phyloP scores from a whole-genome alignment of 805 yeast genomes.

The Diddensiella santjacobensis region DNA sequence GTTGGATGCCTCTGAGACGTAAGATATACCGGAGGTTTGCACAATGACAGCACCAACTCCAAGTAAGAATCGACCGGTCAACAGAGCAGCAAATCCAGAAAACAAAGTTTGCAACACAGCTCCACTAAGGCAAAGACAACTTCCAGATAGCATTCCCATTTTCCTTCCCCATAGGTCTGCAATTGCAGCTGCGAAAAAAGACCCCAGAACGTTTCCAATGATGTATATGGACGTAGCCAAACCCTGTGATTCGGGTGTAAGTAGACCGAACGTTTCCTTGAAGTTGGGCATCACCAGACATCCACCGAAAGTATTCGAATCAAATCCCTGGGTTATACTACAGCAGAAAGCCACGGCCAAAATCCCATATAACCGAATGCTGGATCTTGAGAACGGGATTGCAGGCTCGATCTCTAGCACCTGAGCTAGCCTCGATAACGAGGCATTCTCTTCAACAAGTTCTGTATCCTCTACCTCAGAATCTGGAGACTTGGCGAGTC shows the following conservation, averaged over 20 bases:
- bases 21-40: constrained; percentile 13
- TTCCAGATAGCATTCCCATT: constrained; percentile 6
- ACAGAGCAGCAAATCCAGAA: background rate
- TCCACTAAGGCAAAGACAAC: constrained; percentile 4
- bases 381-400: constrained; percentile 2
- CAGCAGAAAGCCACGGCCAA: constrained; percentile 9
- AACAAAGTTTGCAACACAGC: background rate
- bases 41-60: constrained; percentile 18
- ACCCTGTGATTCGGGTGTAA: constrained; percentile 5
- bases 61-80: constrained; percentile 17
- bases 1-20: constrained; percentile 19
- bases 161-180: constrained; percentile 11
- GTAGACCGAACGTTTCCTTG: constrained; percentile 3
- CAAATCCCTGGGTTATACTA: constrained; percentile 12
- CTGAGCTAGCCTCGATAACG: constrained; percentile 6
- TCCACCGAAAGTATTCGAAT: constrained; percentile 12
- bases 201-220: constrained; percentile 8
- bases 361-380: constrained; percentile 1
- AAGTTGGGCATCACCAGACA: constrained; percentile 12
- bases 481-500: background rate
- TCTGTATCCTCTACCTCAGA: background rate
- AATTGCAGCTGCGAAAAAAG: constrained; percentile 11
- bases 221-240: constrained; percentile 12
- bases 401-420: constrained; percentile 7
- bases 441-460: background rate